Evolutionary conservation across 768 basidiomycete genomes (phyloP), one percentile per base, ranked within the genome.

Genomic region (Pluteus cervinus): DNA sequence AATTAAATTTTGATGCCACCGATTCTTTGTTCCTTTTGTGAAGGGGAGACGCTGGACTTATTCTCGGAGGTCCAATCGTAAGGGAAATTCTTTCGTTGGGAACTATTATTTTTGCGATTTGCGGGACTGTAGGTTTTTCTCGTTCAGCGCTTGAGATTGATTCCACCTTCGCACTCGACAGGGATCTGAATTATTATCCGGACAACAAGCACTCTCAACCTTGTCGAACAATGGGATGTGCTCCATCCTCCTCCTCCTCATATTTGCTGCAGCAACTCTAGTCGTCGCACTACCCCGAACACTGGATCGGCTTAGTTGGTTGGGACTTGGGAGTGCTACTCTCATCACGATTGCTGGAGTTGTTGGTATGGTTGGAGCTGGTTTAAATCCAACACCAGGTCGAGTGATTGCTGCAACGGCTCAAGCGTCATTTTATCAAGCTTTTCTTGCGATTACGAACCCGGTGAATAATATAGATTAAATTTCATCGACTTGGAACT

Each of bases 391-490:
- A 12, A 49, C 59, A 4, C 66, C 68, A 7, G 60, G 53, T 31
- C 64, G 72, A 20, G 42, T 55, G 3, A 22, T 75, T 18, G 54
- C 52, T 24, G 63, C 59, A 2, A 63, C 66, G 7, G 48, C 65
- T 7, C 43, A 62, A 4, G 61, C 61, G 5, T 62, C 40, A 28
- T 76, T 76, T 46, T 66, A 61, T 42, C 50, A 70, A 12, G 72
- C 71, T 1, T 75, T 76, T 48, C 42, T 75, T 32, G 70, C 73
- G 4, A 65, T 76, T 20, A 76, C 72, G 1, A 70, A 72, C 40
- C 73, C 73, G 12, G 73, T 73, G n/a, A n/a, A n/a, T n/a, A n/a
- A n/a, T n/a, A n/a, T n/a, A n/a, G n/a, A n/a, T n/a, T n/a, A n/a
- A n/a, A n/a, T n/a, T n/a, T n/a, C n/a, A n/a, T n/a, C n/a, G n/a